Evolutionary conservation across 208 protist genomes (phyloP).

Genomic region (Crithidia sp.): DNA sequence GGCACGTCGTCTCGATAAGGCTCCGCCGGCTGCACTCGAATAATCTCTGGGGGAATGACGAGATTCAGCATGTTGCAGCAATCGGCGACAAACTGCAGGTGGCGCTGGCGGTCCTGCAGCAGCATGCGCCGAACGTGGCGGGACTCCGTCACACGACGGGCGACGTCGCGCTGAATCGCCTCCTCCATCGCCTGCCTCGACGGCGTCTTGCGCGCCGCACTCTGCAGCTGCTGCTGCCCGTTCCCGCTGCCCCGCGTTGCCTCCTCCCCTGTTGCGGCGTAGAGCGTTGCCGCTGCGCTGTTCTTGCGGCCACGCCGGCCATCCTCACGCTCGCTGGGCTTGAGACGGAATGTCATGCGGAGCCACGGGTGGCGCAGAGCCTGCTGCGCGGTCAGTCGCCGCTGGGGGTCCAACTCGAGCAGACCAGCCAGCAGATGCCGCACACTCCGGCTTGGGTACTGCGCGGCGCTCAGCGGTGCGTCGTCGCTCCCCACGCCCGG

Average conservation of each 20-base stretch:
- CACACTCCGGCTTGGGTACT: constrained; percentile 47
- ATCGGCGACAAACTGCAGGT: constrained; percentile 87
- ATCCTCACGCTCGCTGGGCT: neutral
- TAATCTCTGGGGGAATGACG: constrained; percentile 66
- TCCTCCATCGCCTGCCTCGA: constrained; percentile 43
- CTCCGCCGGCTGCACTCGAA: constrained; percentile 27
- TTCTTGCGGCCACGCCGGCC: neutral
- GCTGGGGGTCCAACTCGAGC: constrained; percentile 61
- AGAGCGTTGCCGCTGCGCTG: neutral
- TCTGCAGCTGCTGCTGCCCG: constrained; percentile 1
- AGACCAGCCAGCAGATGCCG: constrained; percentile 61
- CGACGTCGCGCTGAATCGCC: constrained; percentile 62
- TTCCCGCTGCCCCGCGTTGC: neutral
- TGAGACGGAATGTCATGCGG: constrained; percentile 40
- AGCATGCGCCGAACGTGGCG: constrained; percentile 55
- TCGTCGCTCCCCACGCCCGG: neutral
- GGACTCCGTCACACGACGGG: constrained; percentile 51
- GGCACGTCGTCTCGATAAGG: constrained; percentile 26
- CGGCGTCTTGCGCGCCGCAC: neutral
- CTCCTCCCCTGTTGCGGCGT: too few relatives aligned
- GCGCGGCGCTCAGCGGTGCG: neutral
- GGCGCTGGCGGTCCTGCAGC: constrained; percentile 54
- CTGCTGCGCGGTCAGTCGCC: constrained; percentile 66
- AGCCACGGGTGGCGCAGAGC: constrained; percentile 82
- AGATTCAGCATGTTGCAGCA: constrained; percentile 70